Evolutionary conservation across 2,329 filamentous ascomycete genomes (phyloP), one percentile per base, ranked within the genome.

Genomic region (Tolypocladium capitatum): DNA sequence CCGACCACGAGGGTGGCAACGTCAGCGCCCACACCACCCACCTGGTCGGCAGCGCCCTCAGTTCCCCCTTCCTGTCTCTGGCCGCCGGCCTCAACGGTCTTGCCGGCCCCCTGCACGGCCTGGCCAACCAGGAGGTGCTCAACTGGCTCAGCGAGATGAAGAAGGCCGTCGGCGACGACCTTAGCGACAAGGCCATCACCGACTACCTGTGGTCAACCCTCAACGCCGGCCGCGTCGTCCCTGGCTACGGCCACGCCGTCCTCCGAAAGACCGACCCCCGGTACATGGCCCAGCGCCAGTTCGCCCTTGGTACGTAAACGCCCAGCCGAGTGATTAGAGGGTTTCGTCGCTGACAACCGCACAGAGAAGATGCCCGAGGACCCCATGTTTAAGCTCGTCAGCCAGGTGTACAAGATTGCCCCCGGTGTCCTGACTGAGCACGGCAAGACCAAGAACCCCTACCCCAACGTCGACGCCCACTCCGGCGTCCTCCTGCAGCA

Each of bases 371-470:
- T 96, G 68, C 87, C 91, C 65, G 80, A 95, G 64, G 92, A 97
- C 80, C 90, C 91, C 63, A 94, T 98, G 90, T 98, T 96, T 87
- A 89, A 98, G 82, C 86, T 98, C 60, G 92, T 98, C 75, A 94
- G 86, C 80, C 92, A 98, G 78, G 92, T 98, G 61, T 98, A 97
- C 86, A 98, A 98, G 87, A 97, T 98, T 63, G 92, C 92, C 56
- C 92, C 92, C 56, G 86, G 84, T 64, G 92, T 98, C 62, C 79
- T 98, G 68, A 98, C 92, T 58, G 89, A 98, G 83, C 92, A 98
- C 78, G 92, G 92, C 76, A 98, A 98, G 87, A 97, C 91, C 79
- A 97, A 97, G 86, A 96, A 97, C 86, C 91, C 91, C 58, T 97
- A 80, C 81, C 92, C 92, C 72, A 97, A 97, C 77, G 90, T 97